Base-by-base conservation (phyloP, 2,329 filamentous ascomycete genomes). In the Cladophialophora bantiana region DNA sequence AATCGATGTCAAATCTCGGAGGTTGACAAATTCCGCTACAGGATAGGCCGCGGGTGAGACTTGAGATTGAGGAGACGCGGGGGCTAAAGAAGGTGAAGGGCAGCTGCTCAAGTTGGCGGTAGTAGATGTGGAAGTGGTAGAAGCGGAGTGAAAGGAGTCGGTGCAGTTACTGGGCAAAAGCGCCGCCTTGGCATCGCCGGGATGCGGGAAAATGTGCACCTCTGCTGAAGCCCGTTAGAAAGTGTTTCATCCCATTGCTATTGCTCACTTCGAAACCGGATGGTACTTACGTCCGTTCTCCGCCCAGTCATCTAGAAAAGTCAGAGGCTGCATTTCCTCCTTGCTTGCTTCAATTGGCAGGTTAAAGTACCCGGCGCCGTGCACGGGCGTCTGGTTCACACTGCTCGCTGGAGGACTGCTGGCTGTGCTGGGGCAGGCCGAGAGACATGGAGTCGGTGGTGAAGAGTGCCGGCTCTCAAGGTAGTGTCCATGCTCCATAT, bases 1-100 rank as follows among this genome's bases (percentile, higher is more conserved):
- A 67, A 83, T 82, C 38, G 97, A 92, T 20, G 91, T 96, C 70
- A 97, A 83, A 76, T 96, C 92, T 75, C 94, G 89, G 38, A 94
- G 94, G 77, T 97, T 94, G 80, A 94, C 97, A 78, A 95, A 96
- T 80, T 93, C 90, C 72, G 93, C 85, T 78, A 93, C 90, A 13
- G 71, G 72, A 86, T 84, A 75, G 77, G 89, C 82, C 64, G 91
- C 88, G 74, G 86, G 84, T 73, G 74, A 70, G 77, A 73, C 61
- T 63, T 71, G 71, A 32, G 72, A 72, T 58, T 68, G 68, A 26
- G 71, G 72, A 38, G 71, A 70, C 20, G 72, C 67, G 36, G 71
- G 71, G 36, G 60, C 55, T 10, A 73, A 50, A 18, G 68, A 64
- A 31, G 71, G 71, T 32, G 71, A 72, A 45, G 68, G 68, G 71